These are phyloP conservation scores for Cryptococcus sp. DNA, from an alignment of 1,284 basidiomycete genomes.

Conservation along the genomic window DNA sequence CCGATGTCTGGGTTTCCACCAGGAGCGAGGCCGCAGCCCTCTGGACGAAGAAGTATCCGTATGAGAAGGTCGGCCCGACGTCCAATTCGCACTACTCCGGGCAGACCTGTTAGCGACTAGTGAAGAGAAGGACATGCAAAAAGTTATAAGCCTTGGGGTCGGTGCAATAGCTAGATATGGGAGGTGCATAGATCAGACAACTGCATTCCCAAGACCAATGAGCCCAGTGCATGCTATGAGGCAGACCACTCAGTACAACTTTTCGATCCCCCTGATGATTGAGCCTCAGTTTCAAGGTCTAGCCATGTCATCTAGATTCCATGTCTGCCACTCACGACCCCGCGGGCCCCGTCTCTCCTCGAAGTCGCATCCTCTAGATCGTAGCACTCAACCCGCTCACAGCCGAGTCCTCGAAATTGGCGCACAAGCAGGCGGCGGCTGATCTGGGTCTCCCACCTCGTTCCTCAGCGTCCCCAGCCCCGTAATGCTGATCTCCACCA, in stretches of 20 bases:
- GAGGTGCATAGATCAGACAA: too few relatives aligned
- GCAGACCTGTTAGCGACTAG: neutral
- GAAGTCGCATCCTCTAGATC: neutral
- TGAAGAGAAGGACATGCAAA: too few relatives aligned
- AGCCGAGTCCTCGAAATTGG: neutral
- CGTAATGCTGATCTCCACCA: conserved; percentile 37
- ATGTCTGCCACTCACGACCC: neutral
- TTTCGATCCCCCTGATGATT: too few relatives aligned
- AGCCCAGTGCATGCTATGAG: neutral
- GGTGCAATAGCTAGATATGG: too few relatives aligned
- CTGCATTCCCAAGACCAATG: neutral
- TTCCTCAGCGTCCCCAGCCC: conserved; percentile 35
- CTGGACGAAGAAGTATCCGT: conserved; percentile 45
- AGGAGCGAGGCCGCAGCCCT: conserved; percentile 44
- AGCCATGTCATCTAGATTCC: too few relatives aligned
- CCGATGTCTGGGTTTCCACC: conserved; percentile 49
- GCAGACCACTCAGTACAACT: too few relatives aligned
- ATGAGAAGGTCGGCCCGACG: conserved; percentile 23
- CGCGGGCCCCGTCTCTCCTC: neutral
- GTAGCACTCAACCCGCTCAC: neutral
- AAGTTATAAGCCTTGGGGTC: too few relatives aligned
- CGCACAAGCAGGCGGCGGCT: neutral
- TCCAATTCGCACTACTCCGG: conserved; percentile 5
- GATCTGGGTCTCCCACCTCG: conserved; percentile 2
- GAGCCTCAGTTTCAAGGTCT: too few relatives aligned